Evolutionary conservation across 805 yeast species (phyloP), one percentile per base, ranked within the genome.

Genomic region (Saccharomycopsis schoenii): DNA sequence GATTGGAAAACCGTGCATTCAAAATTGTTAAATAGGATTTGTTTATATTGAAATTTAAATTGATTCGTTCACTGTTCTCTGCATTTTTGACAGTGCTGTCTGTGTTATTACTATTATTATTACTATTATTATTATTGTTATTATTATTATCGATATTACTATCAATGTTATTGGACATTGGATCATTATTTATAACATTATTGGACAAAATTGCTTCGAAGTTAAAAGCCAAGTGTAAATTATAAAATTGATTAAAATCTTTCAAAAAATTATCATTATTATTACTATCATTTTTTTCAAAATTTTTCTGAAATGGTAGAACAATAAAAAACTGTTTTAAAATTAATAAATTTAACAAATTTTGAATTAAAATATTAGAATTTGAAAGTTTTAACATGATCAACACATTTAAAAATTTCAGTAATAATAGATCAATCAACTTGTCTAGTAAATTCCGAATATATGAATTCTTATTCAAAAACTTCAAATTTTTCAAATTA

Each of bases 381-480:
- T 77, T 72, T 34, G 83, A 73, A 0, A 97, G 96, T 60, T 82
- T 84, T 41, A 88, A 74, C 58, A 78, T 77, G 8, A 82, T 75
- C 58, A 91, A 79, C 60, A 80, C 82, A 36, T 79, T 74, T 58
- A 85, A 68, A 66, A 86, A 83, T 17, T 84, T 80, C 42, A 73
- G 74, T 8, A 84, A 74, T 1, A 88, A 72, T 42, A 79, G 68
- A 60, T 92, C 97, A 25, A 89, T 83, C 17, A 88, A 73, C 61
- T 86, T 84, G 67, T 90, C 96, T 69, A 90, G 80, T 56, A 89
- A 80, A 68, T 85, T 85, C 65, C 96, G 79, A 11, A 82, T 77
- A 68, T 87, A 91, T 17, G 87, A 75, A 25, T 84, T 89, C 66
- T 94, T 80, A 41, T 85, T 82, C 54, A 90, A 78, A 64, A 77